These are phyloP conservation scores for Kwoniella sp. DNA, from an alignment of 768 basidiomycete species.

Conservation along the genomic window DNA sequence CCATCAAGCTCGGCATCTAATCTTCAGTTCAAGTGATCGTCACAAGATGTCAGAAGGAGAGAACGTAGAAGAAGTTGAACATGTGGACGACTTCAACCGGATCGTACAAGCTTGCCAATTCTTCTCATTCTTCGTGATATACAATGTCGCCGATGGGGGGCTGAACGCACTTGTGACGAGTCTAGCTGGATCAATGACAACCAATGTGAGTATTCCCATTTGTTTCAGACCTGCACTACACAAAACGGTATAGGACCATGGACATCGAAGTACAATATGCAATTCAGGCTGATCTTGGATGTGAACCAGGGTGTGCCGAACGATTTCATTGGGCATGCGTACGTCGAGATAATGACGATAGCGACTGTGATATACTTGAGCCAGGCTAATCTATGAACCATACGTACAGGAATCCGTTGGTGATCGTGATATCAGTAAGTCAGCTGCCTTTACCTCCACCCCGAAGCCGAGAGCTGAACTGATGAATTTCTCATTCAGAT, in stretches of 20 bases:
- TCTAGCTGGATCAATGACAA: slow-evolving; percentile 46
- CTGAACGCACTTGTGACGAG: slow-evolving; percentile 40
- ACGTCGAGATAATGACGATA: background rate
- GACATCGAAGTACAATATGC: too few species aligned
- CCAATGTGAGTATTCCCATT: slow-evolving; percentile 18
- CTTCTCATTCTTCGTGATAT: slow-evolving; percentile 46
- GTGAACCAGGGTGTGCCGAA: slow-evolving; percentile 40
- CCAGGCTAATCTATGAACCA: background rate
- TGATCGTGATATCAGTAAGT: slow-evolving; percentile 23
- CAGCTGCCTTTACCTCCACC: background rate
- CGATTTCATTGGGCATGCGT: slow-evolving; percentile 41
- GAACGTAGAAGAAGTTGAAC: background rate
- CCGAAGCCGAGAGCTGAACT: slow-evolving; percentile 1
- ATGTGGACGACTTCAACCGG: background rate
- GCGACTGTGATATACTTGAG: too few species aligned
- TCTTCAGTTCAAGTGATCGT: background rate
- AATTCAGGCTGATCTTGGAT: background rate
- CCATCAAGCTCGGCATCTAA: slow-evolving; percentile 9
- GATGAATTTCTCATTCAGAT: slow-evolving; percentile 9
- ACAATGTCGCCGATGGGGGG: slow-evolving; percentile 45
- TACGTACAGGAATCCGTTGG: slow-evolving; percentile 24
- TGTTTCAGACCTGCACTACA: too few species aligned
- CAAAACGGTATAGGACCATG: too few species aligned
- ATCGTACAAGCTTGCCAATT: slow-evolving; percentile 39
- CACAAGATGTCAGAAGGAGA: background rate